Evolutionary conservation across 2,329 filamentous ascomycete species (phyloP).

Genomic region (Cytospora paraplurivora): DNA sequence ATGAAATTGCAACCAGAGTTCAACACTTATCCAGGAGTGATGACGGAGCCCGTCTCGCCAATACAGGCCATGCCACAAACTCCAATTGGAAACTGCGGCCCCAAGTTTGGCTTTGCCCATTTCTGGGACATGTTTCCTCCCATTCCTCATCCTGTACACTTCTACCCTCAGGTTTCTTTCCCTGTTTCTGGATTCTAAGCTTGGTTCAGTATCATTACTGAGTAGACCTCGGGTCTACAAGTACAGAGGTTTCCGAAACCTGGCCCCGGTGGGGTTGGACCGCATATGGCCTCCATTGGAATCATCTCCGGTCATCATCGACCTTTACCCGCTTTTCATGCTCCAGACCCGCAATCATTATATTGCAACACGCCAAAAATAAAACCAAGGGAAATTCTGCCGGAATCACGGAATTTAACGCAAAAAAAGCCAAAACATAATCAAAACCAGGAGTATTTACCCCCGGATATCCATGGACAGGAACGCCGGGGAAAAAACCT

Average conservation of each 20-base stretch:
- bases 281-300: neutral
- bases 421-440: neutral
- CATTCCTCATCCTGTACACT: constrained; percentile 52
- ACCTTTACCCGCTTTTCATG: neutral
- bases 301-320: neutral
- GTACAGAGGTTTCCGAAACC: neutral
- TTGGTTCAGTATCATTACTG: constrained; percentile 1
- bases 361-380: neutral
- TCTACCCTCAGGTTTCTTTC: constrained; percentile 56
- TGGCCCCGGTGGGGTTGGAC: neutral
- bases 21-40: constrained; percentile 47
- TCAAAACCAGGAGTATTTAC: neutral
- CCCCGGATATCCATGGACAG: neutral
- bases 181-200: constrained; percentile 26
- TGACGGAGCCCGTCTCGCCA: constrained; percentile 42
- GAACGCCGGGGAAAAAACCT: neutral
- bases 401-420: neutral
- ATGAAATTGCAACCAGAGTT: constrained; percentile 50
- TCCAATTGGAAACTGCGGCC: constrained; percentile 38
- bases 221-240: neutral
- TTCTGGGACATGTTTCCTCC: constrained; percentile 54
- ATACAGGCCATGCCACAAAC: constrained; percentile 36
- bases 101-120: constrained; percentile 53
- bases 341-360: neutral
- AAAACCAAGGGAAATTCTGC: neutral